Percentiles rank a stretch among this genome's conserved stretches.
Conservation (phyloP, 1,284 basidiomycete species). For the Cutaneotrichosporon sp. region DNA sequence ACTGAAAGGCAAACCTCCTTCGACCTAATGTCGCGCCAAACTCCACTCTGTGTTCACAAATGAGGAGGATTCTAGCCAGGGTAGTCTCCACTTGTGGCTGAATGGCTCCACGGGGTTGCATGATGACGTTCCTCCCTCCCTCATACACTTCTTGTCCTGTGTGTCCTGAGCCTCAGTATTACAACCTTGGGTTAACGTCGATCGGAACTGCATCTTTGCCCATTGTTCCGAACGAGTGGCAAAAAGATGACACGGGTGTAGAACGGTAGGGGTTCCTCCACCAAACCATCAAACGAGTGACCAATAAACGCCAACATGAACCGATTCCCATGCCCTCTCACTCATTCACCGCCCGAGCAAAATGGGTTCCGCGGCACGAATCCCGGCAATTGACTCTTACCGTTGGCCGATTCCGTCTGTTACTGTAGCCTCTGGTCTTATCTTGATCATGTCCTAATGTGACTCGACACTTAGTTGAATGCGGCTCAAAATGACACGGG, state of each 20-base stretch:
- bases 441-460: background rate
- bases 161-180: too few relatives aligned
- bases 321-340: background rate
- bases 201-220: background rate
- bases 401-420: background rate
- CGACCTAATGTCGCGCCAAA: too few relatives aligned
- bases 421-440: background rate
- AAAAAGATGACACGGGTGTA: background rate
- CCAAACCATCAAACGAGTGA: background rate
- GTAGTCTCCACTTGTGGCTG: background rate
- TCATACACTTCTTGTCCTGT: too few relatives aligned
- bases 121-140: background rate
- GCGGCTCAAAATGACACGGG: too few relatives aligned
- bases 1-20: too few relatives aligned
- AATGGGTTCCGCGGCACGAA: background rate
- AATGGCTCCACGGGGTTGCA: constrained; percentile 5
- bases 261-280: too few relatives aligned
- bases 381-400: background rate
- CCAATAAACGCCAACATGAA: too few relatives aligned
- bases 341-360: background rate
- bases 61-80: too few relatives aligned
- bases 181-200: background rate
- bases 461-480: too few relatives aligned
- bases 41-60: too few relatives aligned
- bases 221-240: background rate